Evolutionary conservation across 1,139 yeast species (phyloP).

Genomic region (Pichia sp.): DNA sequence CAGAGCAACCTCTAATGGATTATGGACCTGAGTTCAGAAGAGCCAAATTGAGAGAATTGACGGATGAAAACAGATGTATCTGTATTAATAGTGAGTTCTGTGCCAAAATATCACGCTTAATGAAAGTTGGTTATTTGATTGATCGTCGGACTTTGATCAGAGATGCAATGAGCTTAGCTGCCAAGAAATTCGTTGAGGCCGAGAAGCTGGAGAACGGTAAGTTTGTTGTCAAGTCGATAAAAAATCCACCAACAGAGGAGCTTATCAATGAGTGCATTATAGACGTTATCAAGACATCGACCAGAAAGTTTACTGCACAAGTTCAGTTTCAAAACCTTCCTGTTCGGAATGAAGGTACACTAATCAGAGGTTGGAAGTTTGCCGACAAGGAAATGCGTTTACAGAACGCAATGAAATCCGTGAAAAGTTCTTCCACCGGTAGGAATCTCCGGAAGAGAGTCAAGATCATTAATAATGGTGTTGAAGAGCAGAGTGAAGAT

Average conservation of each 20-base stretch:
- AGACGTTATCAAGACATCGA: neutral
- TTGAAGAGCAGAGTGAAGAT: neutral
- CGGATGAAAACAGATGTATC: slow-evolving; percentile 43
- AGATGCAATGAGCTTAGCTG: slow-evolving; percentile 34
- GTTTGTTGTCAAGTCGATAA: slow-evolving; percentile 15
- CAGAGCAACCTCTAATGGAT: slow-evolving; percentile 3
- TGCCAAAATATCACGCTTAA: slow-evolving; percentile 35
- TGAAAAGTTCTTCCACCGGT: neutral
- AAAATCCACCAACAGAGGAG: slow-evolving; percentile 19
- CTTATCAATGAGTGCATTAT: slow-evolving; percentile 8
- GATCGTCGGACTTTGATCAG: slow-evolving; percentile 47
- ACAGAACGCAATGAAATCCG: slow-evolving; percentile 9
- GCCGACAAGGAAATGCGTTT: slow-evolving; percentile 15
- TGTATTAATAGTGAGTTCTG: slow-evolving; percentile 37
- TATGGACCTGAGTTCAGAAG: slow-evolving; percentile 37
- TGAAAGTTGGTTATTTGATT: slow-evolving; percentile 38
- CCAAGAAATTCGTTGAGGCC: slow-evolving; percentile 24
- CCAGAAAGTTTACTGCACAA: slow-evolving; percentile 13
- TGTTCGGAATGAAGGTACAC: slow-evolving; percentile 6
- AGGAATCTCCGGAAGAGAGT: slow-evolving; percentile 3
- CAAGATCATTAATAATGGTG: neutral
- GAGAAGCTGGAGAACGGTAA: slow-evolving; percentile 9
- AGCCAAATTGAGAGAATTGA: slow-evolving; percentile 34
- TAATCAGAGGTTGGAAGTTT: slow-evolving; percentile 13
- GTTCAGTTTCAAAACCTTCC: slow-evolving; percentile 11